Evolutionary conservation across 192 early-diverging fungal species (phyloP).

Genomic region (Rhizophagus sp.): DNA sequence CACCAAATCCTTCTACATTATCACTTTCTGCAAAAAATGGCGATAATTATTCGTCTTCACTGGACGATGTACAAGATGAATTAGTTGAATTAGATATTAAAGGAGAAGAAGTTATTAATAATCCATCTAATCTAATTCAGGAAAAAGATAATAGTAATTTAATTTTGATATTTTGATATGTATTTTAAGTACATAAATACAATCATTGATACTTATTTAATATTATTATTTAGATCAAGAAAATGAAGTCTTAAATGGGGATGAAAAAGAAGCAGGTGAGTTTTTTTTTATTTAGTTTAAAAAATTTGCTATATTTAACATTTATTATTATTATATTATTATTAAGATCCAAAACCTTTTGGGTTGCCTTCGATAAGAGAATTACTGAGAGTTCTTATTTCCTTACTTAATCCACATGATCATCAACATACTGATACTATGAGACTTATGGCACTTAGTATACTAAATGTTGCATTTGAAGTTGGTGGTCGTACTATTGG

Average conservation of each 20-base stretch:
- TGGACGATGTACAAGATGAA: slow-evolving; percentile 5
- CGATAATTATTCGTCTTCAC: background rate
- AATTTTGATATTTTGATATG: background rate
- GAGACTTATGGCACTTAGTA: slow-evolving; percentile 86
- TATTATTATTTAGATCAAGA: background rate
- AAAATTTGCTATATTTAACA: too few relatives aligned
- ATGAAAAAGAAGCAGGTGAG: slow-evolving; percentile 27
- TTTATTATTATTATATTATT: too few relatives aligned
- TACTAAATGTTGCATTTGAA: slow-evolving; percentile 85
- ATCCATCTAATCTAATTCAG: background rate
- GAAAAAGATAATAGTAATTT: background rate
- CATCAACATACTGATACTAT: slow-evolving; percentile 92
- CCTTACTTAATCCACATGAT: slow-evolving; percentile 87
- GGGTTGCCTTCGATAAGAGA: slow-evolving; percentile 89
- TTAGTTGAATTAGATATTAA: background rate
- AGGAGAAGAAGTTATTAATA: slow-evolving; percentile 3
- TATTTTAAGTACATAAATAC: background rate
- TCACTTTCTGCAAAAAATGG: background rate
- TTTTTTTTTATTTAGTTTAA: background rate
- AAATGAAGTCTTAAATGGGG: background rate
- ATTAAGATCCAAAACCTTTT: slow-evolving; percentile 55
- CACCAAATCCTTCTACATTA: background rate
- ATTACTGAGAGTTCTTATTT: slow-evolving; percentile 86
- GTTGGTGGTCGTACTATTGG: slow-evolving; percentile 79
- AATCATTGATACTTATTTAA: background rate